Base-by-base conservation (phyloP, 768 basidiomycete genomes). In the Auricularia auricula-judae region DNA sequence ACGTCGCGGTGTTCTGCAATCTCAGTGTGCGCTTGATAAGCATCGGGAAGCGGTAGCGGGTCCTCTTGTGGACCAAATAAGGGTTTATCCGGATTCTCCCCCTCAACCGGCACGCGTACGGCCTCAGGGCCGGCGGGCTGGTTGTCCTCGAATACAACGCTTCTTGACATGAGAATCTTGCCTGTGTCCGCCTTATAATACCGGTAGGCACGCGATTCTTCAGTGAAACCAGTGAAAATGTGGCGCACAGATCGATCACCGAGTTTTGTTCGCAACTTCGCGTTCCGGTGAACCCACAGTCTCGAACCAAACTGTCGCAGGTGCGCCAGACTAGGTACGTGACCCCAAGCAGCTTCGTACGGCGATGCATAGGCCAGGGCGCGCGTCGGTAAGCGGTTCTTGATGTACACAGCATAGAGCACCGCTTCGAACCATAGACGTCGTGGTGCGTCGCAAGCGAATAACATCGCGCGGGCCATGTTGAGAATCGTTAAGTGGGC, bases 401-500 rank as follows among this genome's bases (percentile, higher is more conserved):
- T 65, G 65, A 71, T 61, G 66, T 68, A 56, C 0, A 47, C 42
- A 2, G 61, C 64, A 23, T 62, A 62, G 16, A 34, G 14, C 23
- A 62, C 36, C 1, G 64, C 64, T 11, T 65, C 39, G 2, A 47
- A 18, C 64, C 64, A 65, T 4, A 65, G 36, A 5, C 8, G 11
- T 14, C 33, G 12, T 33, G 64, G 61, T 11, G 43, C 33, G 58
- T 65, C 33, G 16, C 39, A 29, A 3, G 61, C 67, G 0, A 69
- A 68, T 34, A 80, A 4, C 76, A 80, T 79, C 0, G 75, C 68
- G 0, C 68, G 36, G 1, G 66, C 70, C 2, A 77, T 51, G 56
- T 78, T 72, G 0, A 76, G 29, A 0, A 76, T 43, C 0, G 74
- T 78, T 3, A 69, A 36, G 60, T 79, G 80, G n/a, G 72, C 71